Evolutionary conservation across 805 yeast genomes (phyloP), one percentile per base, ranked within the genome.

Genomic region (Suhomyces tanzawaensis): DNA sequence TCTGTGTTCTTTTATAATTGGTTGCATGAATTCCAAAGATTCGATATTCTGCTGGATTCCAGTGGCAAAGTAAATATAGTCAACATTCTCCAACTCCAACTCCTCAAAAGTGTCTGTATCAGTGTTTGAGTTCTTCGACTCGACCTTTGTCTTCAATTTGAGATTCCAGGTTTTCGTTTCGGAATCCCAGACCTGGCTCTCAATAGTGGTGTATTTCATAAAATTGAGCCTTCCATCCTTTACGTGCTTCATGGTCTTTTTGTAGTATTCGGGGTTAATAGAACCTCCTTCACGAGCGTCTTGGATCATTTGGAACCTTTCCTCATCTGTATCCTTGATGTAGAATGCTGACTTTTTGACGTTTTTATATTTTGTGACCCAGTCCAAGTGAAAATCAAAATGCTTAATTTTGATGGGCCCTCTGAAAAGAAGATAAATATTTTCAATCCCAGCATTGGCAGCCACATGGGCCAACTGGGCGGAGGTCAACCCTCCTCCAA

Each of bases 281-380:
- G 72, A 66, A 0, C 76, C 76, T 7, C 75, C 75, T 42, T 67
- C 64, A 37, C 76, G 49, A 0, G 76, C 73, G 11, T 60, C 62
- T 14, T 55, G 50, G 30, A 70, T 66, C 65, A 68, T 66, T 12
- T 69, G 53, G 13, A 46, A 49, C 19, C 74, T 47, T 37, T 70
- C 75, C 29, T 64, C 60, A 37, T 71, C 74, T 1, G 70, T 59
- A 31, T 69, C 74, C 37, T 53, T 52, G 46, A 67, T 62, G 55
- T 70, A 71, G 32, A 66, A 66, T 1, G 71, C 62, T 2, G 72
- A 62, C 41, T 69, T 70, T 49, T 67, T 64, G 18, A 64, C 67
- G 40, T 69, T 71, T 41, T 65, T 64, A 49, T 69, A 71, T 43
- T 71, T 71, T n/a, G 75, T 67, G 13, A 71, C 75, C 76, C 76